phyloP scores from a whole-genome alignment of 345 rosid genomes.

The Euphorbia lathyris region DNA sequence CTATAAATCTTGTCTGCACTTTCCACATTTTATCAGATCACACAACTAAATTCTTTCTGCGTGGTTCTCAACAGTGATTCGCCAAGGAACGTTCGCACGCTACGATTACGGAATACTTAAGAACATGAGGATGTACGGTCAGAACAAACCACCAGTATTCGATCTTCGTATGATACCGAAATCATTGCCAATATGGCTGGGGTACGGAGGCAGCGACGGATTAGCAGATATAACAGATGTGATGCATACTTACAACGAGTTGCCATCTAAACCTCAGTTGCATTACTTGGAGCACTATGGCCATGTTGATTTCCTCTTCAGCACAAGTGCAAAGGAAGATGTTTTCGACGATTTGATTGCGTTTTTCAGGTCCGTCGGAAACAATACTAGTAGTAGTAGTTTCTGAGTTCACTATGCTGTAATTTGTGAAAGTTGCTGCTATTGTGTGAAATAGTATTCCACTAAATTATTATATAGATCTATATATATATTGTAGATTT shows the following conservation, averaged over 20 bases:
- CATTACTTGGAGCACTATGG: slow-evolving; percentile 51
- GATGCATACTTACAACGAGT: slow-evolving; percentile 53
- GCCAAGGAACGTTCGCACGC: slow-evolving; percentile 72
- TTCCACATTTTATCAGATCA: not conserved
- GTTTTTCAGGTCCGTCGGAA: slow-evolving; percentile 55
- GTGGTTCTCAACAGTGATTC: slow-evolving; percentile 63
- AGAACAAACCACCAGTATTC: slow-evolving; percentile 59
- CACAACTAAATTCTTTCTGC: not conserved
- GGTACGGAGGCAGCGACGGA: slow-evolving; percentile 72
- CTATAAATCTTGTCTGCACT: not conserved
- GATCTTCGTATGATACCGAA: slow-evolving; percentile 58
- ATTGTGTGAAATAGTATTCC: not conserved
- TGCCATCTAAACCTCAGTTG: slow-evolving; percentile 55
- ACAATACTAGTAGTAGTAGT: slow-evolving; percentile 24
- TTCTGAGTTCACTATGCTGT: slow-evolving; percentile 26
- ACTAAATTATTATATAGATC: slow-evolving; percentile 5
- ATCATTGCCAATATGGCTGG: slow-evolving; percentile 84
- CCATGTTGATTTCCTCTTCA: slow-evolving; percentile 10
- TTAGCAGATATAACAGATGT: slow-evolving; percentile 70
- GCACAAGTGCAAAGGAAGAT: slow-evolving; percentile 53
- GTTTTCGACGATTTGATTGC: slow-evolving; percentile 50
- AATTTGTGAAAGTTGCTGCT: not conserved
- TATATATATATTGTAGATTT: slow-evolving; percentile 16
- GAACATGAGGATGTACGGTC: slow-evolving; percentile 57
- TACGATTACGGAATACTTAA: slow-evolving; percentile 75